A percentile compares a stretch with the other conserved stretches of the same genome.
phyloP scores from a whole-genome alignment of 768 basidiomycete species.

The Tephrocybe sp. region DNA sequence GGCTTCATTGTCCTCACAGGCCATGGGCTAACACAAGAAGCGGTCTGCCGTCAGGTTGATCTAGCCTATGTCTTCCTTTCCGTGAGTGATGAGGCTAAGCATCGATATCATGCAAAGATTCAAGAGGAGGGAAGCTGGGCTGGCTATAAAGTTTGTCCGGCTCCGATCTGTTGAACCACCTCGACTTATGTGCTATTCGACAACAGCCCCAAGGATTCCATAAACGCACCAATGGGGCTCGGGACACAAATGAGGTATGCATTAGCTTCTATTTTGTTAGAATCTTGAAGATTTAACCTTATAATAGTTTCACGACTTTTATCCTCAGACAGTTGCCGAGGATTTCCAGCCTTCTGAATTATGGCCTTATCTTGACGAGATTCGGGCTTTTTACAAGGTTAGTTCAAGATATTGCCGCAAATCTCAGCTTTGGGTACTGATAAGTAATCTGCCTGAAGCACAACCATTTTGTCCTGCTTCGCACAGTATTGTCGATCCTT shows the following conservation, averaged over 20 bases:
- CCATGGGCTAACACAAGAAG: not conserved
- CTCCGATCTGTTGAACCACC: no score
- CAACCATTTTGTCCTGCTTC: not conserved
- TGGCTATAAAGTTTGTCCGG: not conserved
- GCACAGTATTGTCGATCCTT: not conserved
- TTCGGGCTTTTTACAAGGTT: not conserved
- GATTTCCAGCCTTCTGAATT: not conserved
- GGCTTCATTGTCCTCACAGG: not conserved
- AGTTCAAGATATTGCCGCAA: not conserved
- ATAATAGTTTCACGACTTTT: not conserved
- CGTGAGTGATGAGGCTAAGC: not conserved
- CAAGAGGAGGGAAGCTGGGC: constrained; percentile 1
- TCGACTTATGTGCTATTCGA: no score
- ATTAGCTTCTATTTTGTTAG: not conserved
- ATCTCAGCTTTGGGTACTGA: not conserved
- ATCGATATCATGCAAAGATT: not conserved
- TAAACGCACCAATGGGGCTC: not conserved
- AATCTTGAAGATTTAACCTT: not conserved
- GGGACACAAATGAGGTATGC: not conserved
- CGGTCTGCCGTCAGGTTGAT: not conserved
- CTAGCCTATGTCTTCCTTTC: not conserved
- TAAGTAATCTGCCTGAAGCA: not conserved
- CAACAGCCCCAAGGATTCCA: not conserved
- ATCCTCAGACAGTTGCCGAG: not conserved
- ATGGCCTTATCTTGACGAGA: not conserved